Base-by-base conservation (phyloP, 768 basidiomycete genomes). In the Lentinula guzmanii region DNA sequence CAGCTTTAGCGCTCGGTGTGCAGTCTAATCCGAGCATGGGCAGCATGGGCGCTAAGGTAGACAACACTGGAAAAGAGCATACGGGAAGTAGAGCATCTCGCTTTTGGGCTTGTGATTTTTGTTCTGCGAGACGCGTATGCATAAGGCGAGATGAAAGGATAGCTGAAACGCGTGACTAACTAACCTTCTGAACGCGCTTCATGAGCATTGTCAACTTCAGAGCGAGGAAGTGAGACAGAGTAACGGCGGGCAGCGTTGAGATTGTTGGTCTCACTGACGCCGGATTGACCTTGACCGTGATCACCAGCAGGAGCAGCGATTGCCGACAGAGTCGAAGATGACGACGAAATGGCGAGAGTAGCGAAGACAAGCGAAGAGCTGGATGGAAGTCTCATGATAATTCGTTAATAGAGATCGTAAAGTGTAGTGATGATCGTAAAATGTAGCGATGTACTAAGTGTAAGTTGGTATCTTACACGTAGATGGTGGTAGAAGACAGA, bases 341-440 rank as follows among this genome's bases (percentile, higher is more conserved):
- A 81, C 10, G 81, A 78, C 33, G 82, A 82, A 54, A 82, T 70
- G 52, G 80, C 81, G 61, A 83, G 70, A 16, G 79, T 73, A 42
- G 80, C 79, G 52, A 82, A 66, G 61, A 83, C 63, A 58, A 82
- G 58, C 39, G 81, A 82, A 24, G 80, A 77, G 69, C 79, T 81
- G 45, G 80, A 66, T 46, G 81, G 68, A 60, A 83, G 67, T 67
- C 76, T 79, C 80, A 81, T 83, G 54, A 64, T 72, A 58, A 63
- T 64, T 62, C 57, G 59, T 66, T 61, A 55, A 63, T 60, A 61
- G 63, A 57, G 63, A 52, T 41, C 24, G 57, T 43, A 53, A 53
- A 51, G 39, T 37, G 59, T 63, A 52, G 39, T 48, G 53, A 42
- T 60, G 63, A 34, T 46, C 54, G 41, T 46, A 13, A 21, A 34